Base-by-base conservation (phyloP, 352 stramenopile genomes). In the Aphanomyces euteiches region DNA sequence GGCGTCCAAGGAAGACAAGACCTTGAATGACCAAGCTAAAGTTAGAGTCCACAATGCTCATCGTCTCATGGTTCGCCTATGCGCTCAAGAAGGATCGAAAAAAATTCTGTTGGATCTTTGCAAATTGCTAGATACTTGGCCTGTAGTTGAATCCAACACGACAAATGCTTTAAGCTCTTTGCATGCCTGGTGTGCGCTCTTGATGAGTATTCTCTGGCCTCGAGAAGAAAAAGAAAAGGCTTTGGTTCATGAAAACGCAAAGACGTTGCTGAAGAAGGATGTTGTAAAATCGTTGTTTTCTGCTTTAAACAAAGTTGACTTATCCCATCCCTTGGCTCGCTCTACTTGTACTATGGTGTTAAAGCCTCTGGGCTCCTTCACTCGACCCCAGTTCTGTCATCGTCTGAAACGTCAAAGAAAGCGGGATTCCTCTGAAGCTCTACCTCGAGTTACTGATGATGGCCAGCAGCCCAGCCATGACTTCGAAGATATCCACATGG, bases 161-260 rank as follows among this genome's bases (percentile, higher is more conserved):
- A 13, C 69, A 48, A 80, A 94, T n/a, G 81, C 87, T 10, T 41
- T 96, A 40, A 93, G 83, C 68, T 81, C 75, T n/a, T 69, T 96
- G 40, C 86, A 96, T 61, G 88, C 86, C 3, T 96, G 88, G 88
- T 83, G 81, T 4, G 85, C 84, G 12, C 72, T 96, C 40, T 89
- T 93, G 40, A 93, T 94, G 85, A 93, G 85, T 63, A 90, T 96
- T 47, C 76, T 94, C 58, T 96, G 88, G 88, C 88, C 88, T 4
- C 64, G 64, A n/a, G 64, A 70, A 19, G 64, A 70, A 47, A 70
- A 70, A 39, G 64, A 70, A 19, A 70, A 70, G 40, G 54, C 28
- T 17, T 37, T 37, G n/a, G 28, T 70, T 8, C 61, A 50, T 47
- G 64, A 70, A 38, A 43, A 70, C 34, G 47, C 64, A 28, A 70